Percentiles rank a stretch among this genome's conserved stretches.
Conservation (phyloP, 2,329 filamentous ascomycete species). For the Sarocladium kiliense region DNA sequence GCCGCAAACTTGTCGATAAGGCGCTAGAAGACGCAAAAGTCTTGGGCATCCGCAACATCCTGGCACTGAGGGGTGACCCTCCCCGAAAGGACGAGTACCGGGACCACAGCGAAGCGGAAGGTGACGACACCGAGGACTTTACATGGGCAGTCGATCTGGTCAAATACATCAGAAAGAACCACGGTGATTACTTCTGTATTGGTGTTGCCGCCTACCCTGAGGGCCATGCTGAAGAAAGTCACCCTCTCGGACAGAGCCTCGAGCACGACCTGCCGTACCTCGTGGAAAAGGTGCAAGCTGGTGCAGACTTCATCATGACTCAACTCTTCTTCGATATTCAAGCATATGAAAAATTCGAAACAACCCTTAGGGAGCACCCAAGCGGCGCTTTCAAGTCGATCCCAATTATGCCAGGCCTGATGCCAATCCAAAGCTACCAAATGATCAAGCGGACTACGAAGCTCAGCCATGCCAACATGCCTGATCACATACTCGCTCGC, state of each 20-base stretch:
- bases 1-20: conserved; percentile 75
- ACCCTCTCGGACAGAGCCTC: conserved; percentile 63
- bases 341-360: conserved; percentile 78
- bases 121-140: conserved; percentile 68
- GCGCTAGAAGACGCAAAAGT: conserved; percentile 86
- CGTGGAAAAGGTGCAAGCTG: conserved; percentile 84
- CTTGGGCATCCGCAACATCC: conserved; percentile 86
- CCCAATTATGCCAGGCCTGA: conserved; percentile 87
- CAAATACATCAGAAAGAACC: conserved; percentile 75
- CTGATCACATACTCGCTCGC: conserved; percentile 62
- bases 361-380: conserved; percentile 68
- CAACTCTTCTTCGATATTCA: conserved; percentile 92
- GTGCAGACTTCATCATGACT: conserved; percentile 97
- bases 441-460: conserved; percentile 93
- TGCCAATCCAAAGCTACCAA: conserved; percentile 97
- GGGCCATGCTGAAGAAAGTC: conserved; percentile 85
- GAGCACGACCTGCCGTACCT: conserved; percentile 85
- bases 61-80: conserved; percentile 87
- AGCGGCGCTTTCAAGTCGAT: conserved; percentile 82
- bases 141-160: conserved; percentile 87
- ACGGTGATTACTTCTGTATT: conserved; percentile 94
- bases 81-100: conserved; percentile 85
- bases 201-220: conserved; percentile 94
- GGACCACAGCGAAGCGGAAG: conserved; percentile 49
- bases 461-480: conserved; percentile 83